phyloP scores from a whole-genome alignment of 805 yeast species.

The Ogataea nitratoaversa region DNA sequence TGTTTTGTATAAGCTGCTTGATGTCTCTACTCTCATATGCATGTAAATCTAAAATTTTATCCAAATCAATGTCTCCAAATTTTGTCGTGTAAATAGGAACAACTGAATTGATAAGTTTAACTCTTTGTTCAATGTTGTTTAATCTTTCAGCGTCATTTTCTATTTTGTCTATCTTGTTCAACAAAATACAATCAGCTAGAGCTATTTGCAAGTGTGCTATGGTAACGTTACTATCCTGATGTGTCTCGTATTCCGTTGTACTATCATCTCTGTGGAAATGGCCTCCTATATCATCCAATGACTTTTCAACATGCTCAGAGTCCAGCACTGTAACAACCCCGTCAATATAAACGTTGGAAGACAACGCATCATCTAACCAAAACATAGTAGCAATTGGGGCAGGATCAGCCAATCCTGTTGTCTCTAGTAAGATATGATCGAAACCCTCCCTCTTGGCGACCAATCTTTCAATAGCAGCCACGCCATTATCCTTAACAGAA shows the following conservation, averaged over 20 bases:
- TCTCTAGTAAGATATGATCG: slow-evolving; percentile 89
- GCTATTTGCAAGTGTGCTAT: slow-evolving; percentile 91
- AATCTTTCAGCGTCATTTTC: slow-evolving; percentile 20
- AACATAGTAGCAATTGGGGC: slow-evolving; percentile 97
- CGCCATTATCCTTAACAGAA: slow-evolving; percentile 93
- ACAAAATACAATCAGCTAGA: slow-evolving; percentile 74
- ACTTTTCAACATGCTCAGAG: slow-evolving; percentile 55
- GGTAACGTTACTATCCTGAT: slow-evolving; percentile 30
- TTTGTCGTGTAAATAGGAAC: slow-evolving; percentile 66
- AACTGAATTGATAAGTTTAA: slow-evolving; percentile 56
- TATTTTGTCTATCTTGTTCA: slow-evolving; percentile 73
- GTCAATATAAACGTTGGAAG: slow-evolving; percentile 81
- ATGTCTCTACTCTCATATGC: slow-evolving; percentile 56
- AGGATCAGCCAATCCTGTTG: slow-evolving; percentile 97
- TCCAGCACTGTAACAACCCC: slow-evolving; percentile 90
- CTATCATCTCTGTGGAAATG: slow-evolving; percentile 60
- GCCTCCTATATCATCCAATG: slow-evolving; percentile 68
- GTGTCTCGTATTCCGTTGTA: too few species aligned
- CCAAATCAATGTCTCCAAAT: slow-evolving; percentile 71
- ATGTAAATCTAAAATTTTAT: slow-evolving; percentile 67
- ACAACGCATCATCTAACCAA: slow-evolving; percentile 90
- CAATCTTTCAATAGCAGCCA: slow-evolving; percentile 85
- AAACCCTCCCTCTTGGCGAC: slow-evolving; percentile 64
- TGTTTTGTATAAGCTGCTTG: slow-evolving; percentile 15
- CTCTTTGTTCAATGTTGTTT: slow-evolving; percentile 24